phyloP scores from a whole-genome alignment of 768 basidiomycete species.

The Suillus cothurnatus region DNA sequence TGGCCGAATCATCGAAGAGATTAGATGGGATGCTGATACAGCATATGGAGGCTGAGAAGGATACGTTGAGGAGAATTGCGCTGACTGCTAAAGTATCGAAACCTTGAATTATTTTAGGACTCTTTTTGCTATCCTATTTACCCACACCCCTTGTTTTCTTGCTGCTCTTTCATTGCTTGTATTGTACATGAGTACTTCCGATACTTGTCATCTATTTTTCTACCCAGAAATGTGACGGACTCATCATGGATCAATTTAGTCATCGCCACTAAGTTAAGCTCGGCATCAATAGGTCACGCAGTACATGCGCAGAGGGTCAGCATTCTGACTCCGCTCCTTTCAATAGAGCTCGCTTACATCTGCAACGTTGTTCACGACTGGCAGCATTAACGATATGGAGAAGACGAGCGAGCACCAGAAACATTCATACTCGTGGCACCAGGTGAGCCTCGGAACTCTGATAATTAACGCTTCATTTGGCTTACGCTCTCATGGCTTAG shows the following conservation, averaged over 20 bases:
- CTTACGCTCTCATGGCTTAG: constrained; percentile 37
- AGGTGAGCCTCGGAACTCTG: constrained; percentile 47
- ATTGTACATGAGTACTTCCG: constrained; percentile 23
- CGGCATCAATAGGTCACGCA: constrained; percentile 8
- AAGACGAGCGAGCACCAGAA: constrained; percentile 32
- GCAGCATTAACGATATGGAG: constrained; percentile 20
- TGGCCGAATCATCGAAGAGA: constrained; percentile 61
- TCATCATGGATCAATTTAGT: not conserved
- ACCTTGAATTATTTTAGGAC: constrained; percentile 20
- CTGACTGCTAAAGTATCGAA: constrained; percentile 40
- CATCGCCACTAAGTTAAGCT: not conserved
- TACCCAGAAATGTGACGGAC: constrained; percentile 2
- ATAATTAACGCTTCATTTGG: constrained; percentile 14
- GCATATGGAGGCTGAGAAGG: constrained; percentile 84
- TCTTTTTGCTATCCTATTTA: constrained; percentile 6
- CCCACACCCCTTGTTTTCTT: constrained; percentile 6
- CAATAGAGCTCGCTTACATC: constrained; percentile 12
- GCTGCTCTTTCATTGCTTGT: constrained; percentile 22
- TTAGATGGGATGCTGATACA: constrained; percentile 80
- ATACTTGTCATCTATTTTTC: constrained; percentile 18
- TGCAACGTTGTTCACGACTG: constrained; percentile 14
- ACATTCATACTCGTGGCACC: constrained; percentile 81
- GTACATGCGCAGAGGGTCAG: constrained; percentile 11
- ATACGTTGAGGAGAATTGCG: constrained; percentile 78
- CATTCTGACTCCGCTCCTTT: constrained; percentile 38